Evolutionary conservation across 2,329 filamentous ascomycete species (phyloP).

Genomic region (Exserohilum rostratum): DNA sequence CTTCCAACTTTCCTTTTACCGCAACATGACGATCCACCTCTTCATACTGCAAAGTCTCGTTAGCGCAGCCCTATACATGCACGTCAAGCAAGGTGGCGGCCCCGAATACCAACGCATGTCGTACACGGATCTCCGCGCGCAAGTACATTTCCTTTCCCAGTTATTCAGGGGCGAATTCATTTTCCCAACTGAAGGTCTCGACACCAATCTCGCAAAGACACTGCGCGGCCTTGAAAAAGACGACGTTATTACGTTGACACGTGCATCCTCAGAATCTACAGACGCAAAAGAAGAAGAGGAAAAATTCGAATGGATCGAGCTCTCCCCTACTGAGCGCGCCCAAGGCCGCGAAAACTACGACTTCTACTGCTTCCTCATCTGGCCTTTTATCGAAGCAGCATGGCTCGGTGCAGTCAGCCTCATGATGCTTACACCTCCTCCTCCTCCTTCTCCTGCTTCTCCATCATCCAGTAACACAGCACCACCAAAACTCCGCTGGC

Average conservation of each 20-base stretch:
- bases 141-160: slow-evolving; percentile 86
- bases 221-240: slow-evolving; percentile 78
- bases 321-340: slow-evolving; percentile 76
- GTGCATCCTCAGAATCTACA: slow-evolving; percentile 39
- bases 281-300: slow-evolving; percentile 32
- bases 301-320: slow-evolving; percentile 68
- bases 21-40: slow-evolving; percentile 98
- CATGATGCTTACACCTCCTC: slow-evolving; percentile 76
- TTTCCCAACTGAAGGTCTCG: slow-evolving; percentile 85
- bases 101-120: slow-evolving; percentile 78
- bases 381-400: slow-evolving; percentile 94
- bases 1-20: slow-evolving; percentile 97
- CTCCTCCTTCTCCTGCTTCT: not conserved
- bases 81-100: slow-evolving; percentile 88
- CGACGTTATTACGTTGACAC: slow-evolving; percentile 72
- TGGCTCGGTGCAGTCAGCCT: slow-evolving; percentile 92
- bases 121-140: slow-evolving; percentile 73
- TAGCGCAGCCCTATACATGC: slow-evolving; percentile 86
- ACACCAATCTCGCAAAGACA: slow-evolving; percentile 79
- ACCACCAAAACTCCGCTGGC: slow-evolving; percentile 65
- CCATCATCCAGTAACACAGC: slow-evolving; percentile 32
- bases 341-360: slow-evolving; percentile 93
- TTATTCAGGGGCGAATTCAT: slow-evolving; percentile 97
- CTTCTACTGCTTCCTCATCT: slow-evolving; percentile 98
- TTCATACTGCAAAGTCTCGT: slow-evolving; percentile 94